These are phyloP conservation scores for Tylopilus subfusipes DNA, from an alignment of 768 basidiomycete genomes.

Conservation along the genomic window DNA sequence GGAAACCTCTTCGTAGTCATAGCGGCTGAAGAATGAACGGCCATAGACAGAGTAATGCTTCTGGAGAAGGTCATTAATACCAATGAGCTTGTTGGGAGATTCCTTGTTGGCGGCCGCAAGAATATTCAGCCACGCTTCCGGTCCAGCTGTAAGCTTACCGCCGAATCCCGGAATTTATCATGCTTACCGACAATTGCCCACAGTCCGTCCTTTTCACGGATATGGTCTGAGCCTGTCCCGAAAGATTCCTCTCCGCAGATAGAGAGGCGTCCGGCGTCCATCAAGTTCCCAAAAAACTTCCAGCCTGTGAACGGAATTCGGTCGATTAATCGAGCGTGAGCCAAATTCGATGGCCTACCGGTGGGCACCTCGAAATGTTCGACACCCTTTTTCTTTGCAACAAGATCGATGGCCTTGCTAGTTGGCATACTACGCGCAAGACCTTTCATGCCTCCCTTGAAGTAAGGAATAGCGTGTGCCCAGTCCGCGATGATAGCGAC, in stretches of 20 bases:
- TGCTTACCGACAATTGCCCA: slow-evolving; percentile 92
- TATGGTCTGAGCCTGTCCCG: slow-evolving; percentile 99
- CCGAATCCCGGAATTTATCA: slow-evolving; percentile 2
- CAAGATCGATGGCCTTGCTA: slow-evolving; percentile 92
- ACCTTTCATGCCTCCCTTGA: slow-evolving; percentile 89
- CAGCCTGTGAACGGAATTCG: slow-evolving; percentile 55
- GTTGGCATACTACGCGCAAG: slow-evolving; percentile 98
- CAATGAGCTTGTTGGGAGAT: slow-evolving; percentile 70
- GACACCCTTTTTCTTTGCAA: slow-evolving; percentile 89
- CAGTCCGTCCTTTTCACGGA: slow-evolving; percentile 98
- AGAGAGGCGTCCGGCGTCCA: slow-evolving; percentile 97
- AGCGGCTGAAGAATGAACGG: slow-evolving; percentile 97
- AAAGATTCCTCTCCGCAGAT: slow-evolving; percentile 99
- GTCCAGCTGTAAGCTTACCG: background rate
- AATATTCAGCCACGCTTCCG: slow-evolving; percentile 93
- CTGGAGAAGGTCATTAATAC: slow-evolving; percentile 88
- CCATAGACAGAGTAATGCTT: slow-evolving; percentile 91
- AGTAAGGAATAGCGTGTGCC: slow-evolving; percentile 90
- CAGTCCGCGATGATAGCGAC: slow-evolving; percentile 99
- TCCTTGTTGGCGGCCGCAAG: slow-evolving; percentile 82
- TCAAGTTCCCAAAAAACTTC: slow-evolving; percentile 99
- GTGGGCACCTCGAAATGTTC: slow-evolving; percentile 97
- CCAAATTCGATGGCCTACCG: slow-evolving; percentile 44
- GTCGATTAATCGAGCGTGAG: background rate
- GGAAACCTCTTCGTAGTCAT: slow-evolving; percentile 98